Base-by-base conservation (phyloP, 2,329 filamentous ascomycete genomes). In the Diaporthe humulicola region DNA sequence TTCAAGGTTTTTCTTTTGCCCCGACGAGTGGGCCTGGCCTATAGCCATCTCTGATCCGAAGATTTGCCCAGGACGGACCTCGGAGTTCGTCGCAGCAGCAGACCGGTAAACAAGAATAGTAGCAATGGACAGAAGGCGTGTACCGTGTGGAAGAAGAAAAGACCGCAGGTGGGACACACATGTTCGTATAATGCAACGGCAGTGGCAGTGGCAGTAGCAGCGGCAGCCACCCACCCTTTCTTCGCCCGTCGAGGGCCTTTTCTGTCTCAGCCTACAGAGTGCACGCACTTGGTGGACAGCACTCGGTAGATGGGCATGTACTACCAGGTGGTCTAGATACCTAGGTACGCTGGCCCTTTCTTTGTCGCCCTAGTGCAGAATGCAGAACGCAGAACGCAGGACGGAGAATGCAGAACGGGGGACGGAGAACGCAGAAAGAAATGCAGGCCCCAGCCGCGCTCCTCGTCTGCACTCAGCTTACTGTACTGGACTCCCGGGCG, bases 1-100 rank as follows among this genome's bases (percentile, higher is more conserved):
- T 54, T 69, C 64, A 54, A 69, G 64, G 64, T 69, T 69, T 69
- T 69, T 52, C 45, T 69, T 54, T 69, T 69, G 30, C 48, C 64
- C 64, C 48, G 64, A 38, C 15, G 64, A 48, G 64, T 52, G 61
- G 61, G 60, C 60, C 61, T 52, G 30, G 25, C 33, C 64, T 38
- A 67, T 28, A 28, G 48, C 48, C 15, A 69, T 38, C 48, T 54
- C 33, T 54, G 64, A 28, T 40, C 64, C 64, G 64, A 69, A 48
- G 33, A 54, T 69, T 54, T 69, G 48, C 64, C 64, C 64, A 40
- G 45, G 45, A 28, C 48, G 48, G 33, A 52, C 64, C 64, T 69
- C 64, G 64, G 64, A 69, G 33, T 36, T 54, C 30, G 45, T 67
- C 64, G 17, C 48, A 28, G 61, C 40, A 66, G 40, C 60, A 52